Evolutionary conservation across 768 basidiomycete species (phyloP), one percentile per base, ranked within the genome.

Genomic region (Termitomyces sp.): DNA sequence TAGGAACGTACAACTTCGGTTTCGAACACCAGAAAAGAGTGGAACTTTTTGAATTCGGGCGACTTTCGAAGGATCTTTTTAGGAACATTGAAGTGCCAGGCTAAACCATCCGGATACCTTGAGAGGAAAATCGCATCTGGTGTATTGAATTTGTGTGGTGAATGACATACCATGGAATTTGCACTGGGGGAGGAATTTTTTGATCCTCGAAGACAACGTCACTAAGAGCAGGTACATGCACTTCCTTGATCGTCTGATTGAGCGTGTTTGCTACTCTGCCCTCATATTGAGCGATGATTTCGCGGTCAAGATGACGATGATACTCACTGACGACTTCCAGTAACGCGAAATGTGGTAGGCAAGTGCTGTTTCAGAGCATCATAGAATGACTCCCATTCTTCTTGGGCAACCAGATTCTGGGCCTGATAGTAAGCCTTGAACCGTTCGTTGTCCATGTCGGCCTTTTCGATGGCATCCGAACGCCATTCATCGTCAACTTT

Each of bases 1-100:
- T 50, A 7, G 6, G 16, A 25, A 78, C 89, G 39, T 60, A 95
- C 94, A 29, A 95, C 91, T 75, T 98, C 97, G 0, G 97, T 98
- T 73, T 99, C 97, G 59, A 93, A 95, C 0, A 99, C 96, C 27
- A 99, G 76, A 73, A 98, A 98, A 1, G 89, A 85, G 67, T 98
- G 97, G 60, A 99, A 98, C 65, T 85, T 89, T 64, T 91, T 92
- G 76, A 97, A 96, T 64, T 94, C 91, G 6, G 86, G 85, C 5
- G 84, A 84, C 65, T 91, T 96, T 49, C 97, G 83, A 32, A 99
- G 73, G 1, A 89, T 85, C 51, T 87, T 85, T 68, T 98, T 98
- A 9, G 91, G 81, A 1, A 96, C 88, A 61, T 94, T 91, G 68
- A 98, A 84, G 62, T 97, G 93, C 97, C 97, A 99, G 10, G 91